Base-by-base conservation (phyloP, 257 asterid genomes). In the Verbena officinalis region DNA sequence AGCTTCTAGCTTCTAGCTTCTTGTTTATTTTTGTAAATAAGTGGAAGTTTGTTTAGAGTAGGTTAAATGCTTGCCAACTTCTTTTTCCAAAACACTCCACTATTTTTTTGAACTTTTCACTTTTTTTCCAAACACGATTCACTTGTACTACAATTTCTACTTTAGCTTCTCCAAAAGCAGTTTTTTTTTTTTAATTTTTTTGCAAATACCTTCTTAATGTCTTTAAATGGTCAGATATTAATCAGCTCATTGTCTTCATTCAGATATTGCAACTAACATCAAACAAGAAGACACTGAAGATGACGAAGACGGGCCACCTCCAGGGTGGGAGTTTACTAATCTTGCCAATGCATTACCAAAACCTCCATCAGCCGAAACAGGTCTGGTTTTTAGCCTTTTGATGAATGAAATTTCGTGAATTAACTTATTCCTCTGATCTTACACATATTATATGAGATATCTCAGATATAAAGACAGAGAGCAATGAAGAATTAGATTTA, bases 241-340 rank as follows among this genome's bases (percentile, higher is more conserved):
- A 57, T 70, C 55, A 48, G 73, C 70, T 27, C 48, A 42, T 72
- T 68, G 61, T 55, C 77, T 54, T 74, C 49, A 60, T 77, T 66
- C 80, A 82, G 95, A 85, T 77, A 73, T 42, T 60, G 80, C 50
- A 61, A 75, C 65, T 71, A 69, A 62, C 67, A 60, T 70, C 74
- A 66, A 72, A 58, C 78, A 73, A 70, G 81, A 80, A 2, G 75
- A 58, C 46, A 58, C 31, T 4, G 83, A 81, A 27, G 84, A 84
- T 9, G 90, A 82, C 20, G 87, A 84, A 24, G 90, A 82, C 55
- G 87, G 91, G 22, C 91, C 91, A 12, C 87, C 87, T 39, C 91
- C 89, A 5, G 89, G 95, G 51, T 84, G 89, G 91, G 81, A 73
- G 57, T 65, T 82, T 43, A 51, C 38, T 63, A 55, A 75, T 52